These are phyloP conservation scores for Alternaria triticina DNA, from an alignment of 2,329 filamentous ascomycete genomes.

Conservation along the genomic window DNA sequence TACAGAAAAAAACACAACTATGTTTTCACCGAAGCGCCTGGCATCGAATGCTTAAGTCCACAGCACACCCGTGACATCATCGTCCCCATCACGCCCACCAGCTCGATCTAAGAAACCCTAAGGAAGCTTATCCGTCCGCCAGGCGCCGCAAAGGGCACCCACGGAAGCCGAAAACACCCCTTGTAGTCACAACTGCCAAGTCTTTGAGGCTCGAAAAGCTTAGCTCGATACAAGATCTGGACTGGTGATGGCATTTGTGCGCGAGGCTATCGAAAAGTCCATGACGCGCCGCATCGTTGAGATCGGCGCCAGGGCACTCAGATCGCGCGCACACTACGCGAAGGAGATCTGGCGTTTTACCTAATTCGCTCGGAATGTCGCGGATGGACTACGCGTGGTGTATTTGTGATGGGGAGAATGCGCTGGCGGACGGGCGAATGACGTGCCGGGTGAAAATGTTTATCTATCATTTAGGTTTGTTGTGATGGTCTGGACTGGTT, in stretches of 20 bases:
- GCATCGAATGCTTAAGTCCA: slow-evolving; percentile 7
- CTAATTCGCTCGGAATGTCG: not conserved
- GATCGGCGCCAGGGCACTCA: slow-evolving; percentile 10
- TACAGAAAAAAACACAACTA: not conserved
- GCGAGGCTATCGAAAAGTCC: slow-evolving; percentile 2
- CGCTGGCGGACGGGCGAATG: not conserved
- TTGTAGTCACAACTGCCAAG: not conserved
- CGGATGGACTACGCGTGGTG: not conserved
- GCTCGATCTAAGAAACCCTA: not conserved
- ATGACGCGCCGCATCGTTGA: slow-evolving; percentile 13
- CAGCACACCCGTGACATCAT: slow-evolving; percentile 11
- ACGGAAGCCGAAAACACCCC: slow-evolving; percentile 1
- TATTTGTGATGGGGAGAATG: not conserved
- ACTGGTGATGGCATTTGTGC: not conserved
- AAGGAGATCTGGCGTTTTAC: not conserved
- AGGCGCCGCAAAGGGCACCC: not conserved
- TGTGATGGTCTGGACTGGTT: not conserved
- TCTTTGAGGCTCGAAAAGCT: slow-evolving; percentile 2
- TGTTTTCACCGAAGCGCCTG: not conserved
- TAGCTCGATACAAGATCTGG: not conserved
- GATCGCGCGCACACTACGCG: slow-evolving; percentile 8
- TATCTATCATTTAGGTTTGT: not conserved
- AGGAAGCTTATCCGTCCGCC: not conserved
- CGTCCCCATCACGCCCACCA: slow-evolving; percentile 1
- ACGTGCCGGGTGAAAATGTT: not conserved